Percentiles rank a stretch among this genome's conserved stretches.
Conservation (phyloP, 306 rosid genomes). For the Cercis canadensis region DNA sequence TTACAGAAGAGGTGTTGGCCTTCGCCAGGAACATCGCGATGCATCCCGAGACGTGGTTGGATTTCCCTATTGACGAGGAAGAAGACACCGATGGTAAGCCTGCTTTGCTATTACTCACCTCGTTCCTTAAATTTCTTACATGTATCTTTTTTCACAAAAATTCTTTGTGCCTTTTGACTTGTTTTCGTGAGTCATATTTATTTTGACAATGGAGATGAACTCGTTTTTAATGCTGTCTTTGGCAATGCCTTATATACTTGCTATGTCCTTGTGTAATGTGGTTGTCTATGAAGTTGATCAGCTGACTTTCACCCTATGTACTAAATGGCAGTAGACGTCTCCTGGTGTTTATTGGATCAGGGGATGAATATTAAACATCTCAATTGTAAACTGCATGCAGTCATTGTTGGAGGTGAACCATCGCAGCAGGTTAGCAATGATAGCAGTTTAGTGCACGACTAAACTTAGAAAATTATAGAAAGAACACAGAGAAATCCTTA, state of each 20-base stretch:
- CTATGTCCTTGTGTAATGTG: neutral
- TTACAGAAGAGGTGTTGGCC: slow-evolving; percentile 84
- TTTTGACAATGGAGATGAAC: neutral
- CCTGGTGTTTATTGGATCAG: neutral
- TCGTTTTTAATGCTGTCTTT: neutral
- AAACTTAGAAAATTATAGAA: too few species aligned
- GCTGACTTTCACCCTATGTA: neutral
- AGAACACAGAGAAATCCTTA: too few species aligned
- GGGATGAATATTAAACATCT: neutral
- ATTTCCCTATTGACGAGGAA: slow-evolving; percentile 92
- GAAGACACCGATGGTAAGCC: slow-evolving; percentile 75
- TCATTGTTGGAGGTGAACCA: neutral
- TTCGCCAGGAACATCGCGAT: slow-evolving; percentile 88
- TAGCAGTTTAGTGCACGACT: too few species aligned
- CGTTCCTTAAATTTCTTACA: too few species aligned
- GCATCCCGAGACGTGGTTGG: slow-evolving; percentile 99
- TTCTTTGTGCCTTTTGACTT: neutral
- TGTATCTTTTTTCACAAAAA: neutral
- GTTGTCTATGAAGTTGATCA: neutral
- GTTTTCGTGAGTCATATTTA: neutral
- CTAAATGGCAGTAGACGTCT: neutral
- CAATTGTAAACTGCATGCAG: slow-evolving; percentile 6
- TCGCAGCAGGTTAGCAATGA: neutral
- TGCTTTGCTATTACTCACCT: neutral
- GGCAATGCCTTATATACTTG: neutral